Evolutionary conservation across 768 basidiomycete genomes (phyloP).

Genomic region (Cystofilobasidium capitatum): DNA sequence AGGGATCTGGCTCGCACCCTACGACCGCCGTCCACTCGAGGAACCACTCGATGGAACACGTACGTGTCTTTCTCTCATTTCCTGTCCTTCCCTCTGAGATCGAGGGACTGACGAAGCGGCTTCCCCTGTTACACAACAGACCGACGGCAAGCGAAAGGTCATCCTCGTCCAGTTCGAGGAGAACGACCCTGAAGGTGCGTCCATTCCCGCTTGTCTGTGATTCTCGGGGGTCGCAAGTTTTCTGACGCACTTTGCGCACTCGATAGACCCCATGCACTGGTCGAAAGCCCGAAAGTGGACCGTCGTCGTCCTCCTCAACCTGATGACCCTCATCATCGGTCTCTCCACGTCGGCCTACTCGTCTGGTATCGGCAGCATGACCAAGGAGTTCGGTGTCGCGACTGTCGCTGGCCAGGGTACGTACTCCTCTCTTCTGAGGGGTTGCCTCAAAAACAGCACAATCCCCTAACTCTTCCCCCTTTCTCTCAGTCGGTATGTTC

Average conservation of each 20-base stretch:
- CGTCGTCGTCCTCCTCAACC: constrained; percentile 3
- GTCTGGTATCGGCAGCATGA: constrained; percentile 25
- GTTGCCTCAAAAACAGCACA: not conserved
- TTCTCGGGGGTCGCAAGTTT: not conserved
- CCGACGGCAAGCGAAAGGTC: constrained; percentile 25
- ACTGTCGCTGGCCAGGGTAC: constrained; percentile 28
- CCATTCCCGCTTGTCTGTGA: not conserved
- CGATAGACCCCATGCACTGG: constrained; percentile 20
- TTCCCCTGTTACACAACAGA: not conserved
- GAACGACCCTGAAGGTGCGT: constrained; percentile 29
- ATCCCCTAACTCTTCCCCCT: no score
- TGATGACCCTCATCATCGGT: constrained; percentile 30
- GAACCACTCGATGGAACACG: not conserved
- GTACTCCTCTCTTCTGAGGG: not conserved
- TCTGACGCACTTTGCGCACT: not conserved
- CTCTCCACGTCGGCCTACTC: constrained; percentile 31
- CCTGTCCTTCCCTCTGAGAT: not conserved
- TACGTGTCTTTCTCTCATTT: not conserved
- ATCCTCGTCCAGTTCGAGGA: constrained; percentile 31
- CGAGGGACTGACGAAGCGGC: not conserved
- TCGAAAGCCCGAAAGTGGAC: constrained; percentile 15
- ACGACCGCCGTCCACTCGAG: not conserved
- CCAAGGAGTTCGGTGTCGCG: constrained; percentile 28
- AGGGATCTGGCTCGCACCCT: not conserved
- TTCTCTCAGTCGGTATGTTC: constrained; percentile 30